These are phyloP conservation scores for Saccharomycopsis oosterbeekiorum DNA, from an alignment of 805 yeast genomes.

Conservation along the genomic window DNA sequence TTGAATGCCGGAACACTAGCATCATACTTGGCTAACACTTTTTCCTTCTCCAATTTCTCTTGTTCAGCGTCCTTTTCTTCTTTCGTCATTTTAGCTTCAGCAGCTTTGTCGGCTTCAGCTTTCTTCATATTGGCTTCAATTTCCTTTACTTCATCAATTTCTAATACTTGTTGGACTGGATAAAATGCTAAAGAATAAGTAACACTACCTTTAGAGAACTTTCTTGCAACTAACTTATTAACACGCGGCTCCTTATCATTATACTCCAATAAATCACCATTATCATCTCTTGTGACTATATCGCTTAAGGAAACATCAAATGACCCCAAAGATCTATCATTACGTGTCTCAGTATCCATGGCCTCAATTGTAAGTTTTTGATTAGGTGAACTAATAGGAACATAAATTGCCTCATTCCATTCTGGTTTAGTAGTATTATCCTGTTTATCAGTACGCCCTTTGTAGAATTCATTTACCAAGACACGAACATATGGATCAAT, in stretches of 20 bases:
- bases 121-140: slow-evolving; percentile 35
- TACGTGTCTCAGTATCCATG: slow-evolving; percentile 74
- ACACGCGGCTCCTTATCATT: slow-evolving; percentile 46
- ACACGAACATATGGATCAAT: slow-evolving; percentile 87
- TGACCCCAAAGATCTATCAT: slow-evolving; percentile 81
- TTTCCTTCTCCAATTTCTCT: slow-evolving; percentile 23
- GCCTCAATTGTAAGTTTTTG: slow-evolving; percentile 80
- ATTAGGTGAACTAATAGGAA: slow-evolving; percentile 72
- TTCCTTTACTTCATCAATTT: slow-evolving; percentile 62
- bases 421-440: slow-evolving; percentile 67
- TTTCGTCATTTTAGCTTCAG: slow-evolving; percentile 21
- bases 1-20: slow-evolving; percentile 24
- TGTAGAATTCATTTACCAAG: slow-evolving; percentile 63
- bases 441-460: slow-evolving; percentile 64
- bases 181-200: slow-evolving; percentile 70
- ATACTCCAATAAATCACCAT: slow-evolving; percentile 48
- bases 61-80: slow-evolving; percentile 25
- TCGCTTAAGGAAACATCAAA: slow-evolving; percentile 61
- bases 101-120: slow-evolving; percentile 28
- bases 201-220: slow-evolving; percentile 73
- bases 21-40: slow-evolving; percentile 29
- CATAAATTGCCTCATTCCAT: slow-evolving; percentile 76
- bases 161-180: slow-evolving; percentile 72
- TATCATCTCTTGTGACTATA: slow-evolving; percentile 59
- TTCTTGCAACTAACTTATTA: slow-evolving; percentile 58